These are phyloP conservation scores for Podaxis mareebaensis DNA, from an alignment of 768 basidiomycete species.

Conservation along the genomic window DNA sequence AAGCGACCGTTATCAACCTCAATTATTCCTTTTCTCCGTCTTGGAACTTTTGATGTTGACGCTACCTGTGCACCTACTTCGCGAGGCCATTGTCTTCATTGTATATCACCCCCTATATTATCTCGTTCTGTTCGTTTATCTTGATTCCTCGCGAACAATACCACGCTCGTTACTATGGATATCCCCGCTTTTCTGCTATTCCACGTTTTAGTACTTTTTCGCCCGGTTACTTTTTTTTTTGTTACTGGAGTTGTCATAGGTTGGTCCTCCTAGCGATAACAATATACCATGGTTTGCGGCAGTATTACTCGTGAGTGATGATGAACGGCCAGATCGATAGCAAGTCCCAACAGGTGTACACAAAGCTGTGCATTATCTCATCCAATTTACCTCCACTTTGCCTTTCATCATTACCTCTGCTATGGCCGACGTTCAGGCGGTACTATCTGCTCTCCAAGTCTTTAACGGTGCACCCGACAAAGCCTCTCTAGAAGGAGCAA, in stretches of 20 bases:
- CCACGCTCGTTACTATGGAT: constrained; percentile 62
- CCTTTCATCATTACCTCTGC: constrained; percentile 23
- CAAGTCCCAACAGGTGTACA: constrained; percentile 19
- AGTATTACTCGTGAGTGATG: background rate
- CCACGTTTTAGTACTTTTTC: constrained; percentile 49
- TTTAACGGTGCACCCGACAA: constrained; percentile 85
- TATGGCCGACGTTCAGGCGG: constrained; percentile 72
- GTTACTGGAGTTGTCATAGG: constrained; percentile 43
- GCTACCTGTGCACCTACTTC: constrained; percentile 28
- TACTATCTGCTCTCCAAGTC: constrained; percentile 77
- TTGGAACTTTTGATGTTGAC: constrained; percentile 29
- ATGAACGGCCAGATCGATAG: constrained; percentile 9
- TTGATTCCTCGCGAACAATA: constrained; percentile 54
- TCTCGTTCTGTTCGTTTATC: constrained; percentile 41
- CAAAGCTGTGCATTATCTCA: constrained; percentile 18
- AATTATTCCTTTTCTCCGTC: constrained; percentile 24
- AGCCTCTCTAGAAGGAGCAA: constrained; percentile 79
- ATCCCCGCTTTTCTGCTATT: constrained; percentile 46
- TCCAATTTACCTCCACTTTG: constrained; percentile 18
- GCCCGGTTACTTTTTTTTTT: constrained; percentile 36
- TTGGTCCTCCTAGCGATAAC: constrained; percentile 37
- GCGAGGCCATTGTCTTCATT: constrained; percentile 32
- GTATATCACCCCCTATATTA: constrained; percentile 42
- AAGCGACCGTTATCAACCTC: constrained; percentile 31
- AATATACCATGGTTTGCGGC: constrained; percentile 44